These are phyloP conservation scores for Sporisorium reilianum DNA, from an alignment of 1,284 basidiomycete species.

Conservation along the genomic window DNA sequence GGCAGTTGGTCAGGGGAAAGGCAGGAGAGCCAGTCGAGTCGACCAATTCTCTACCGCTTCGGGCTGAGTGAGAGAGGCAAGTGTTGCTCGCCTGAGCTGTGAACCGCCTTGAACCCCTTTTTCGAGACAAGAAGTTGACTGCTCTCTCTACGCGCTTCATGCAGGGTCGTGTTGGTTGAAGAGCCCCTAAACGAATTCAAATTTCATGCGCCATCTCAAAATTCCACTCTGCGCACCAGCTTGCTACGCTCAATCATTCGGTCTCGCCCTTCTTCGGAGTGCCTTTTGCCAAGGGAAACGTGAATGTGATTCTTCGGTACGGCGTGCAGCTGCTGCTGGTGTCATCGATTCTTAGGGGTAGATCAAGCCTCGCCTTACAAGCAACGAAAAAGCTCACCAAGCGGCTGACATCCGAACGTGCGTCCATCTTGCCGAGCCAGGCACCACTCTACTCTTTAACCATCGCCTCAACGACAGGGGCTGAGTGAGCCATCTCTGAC, in stretches of 20 bases:
- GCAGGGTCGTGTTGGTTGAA: slow-evolving; percentile 49
- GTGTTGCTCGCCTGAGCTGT: neutral
- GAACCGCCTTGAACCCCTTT: slow-evolving; percentile 18
- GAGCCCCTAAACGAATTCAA: slow-evolving; percentile 25
- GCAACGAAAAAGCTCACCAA: neutral
- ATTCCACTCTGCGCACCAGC: neutral
- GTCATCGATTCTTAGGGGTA: neutral
- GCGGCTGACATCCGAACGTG: neutral
- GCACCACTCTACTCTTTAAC: too few species aligned
- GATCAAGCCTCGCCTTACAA: too few species aligned
- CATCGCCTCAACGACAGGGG: neutral
- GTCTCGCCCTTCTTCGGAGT: neutral
- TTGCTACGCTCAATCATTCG: too few species aligned
- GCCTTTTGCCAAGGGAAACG: neutral
- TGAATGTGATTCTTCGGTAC: neutral
- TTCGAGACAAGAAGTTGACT: slow-evolving; percentile 6
- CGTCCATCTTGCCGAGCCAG: neutral
- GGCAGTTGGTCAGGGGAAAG: neutral
- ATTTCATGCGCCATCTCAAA: slow-evolving; percentile 22
- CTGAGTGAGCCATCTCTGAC: neutral
- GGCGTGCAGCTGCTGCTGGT: neutral
- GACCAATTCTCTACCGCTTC: neutral
- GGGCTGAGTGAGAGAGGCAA: too few species aligned
- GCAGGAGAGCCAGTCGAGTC: too few species aligned
- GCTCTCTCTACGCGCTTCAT: slow-evolving; percentile 11